Conservation (phyloP, 2,329 filamentous ascomycete genomes). For the Stagonosporopsis cucurbitacearum region DNA sequence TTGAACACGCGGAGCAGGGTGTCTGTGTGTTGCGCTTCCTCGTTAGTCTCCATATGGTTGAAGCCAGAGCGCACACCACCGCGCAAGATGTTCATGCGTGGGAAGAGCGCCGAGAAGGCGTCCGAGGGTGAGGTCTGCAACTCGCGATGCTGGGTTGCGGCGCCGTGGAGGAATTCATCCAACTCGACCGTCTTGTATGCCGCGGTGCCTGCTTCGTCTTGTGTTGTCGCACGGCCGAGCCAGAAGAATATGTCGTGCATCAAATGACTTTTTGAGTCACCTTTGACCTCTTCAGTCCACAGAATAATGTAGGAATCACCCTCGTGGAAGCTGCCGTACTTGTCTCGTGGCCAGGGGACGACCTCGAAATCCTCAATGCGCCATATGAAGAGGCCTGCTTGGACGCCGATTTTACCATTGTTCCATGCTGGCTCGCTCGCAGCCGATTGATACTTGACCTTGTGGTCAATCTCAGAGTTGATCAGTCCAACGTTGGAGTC, state of each 20-base stretch:
- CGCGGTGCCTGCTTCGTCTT: constrained; percentile 72
- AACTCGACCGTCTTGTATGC: constrained; percentile 76
- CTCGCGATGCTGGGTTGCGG: constrained; percentile 70
- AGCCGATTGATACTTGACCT: constrained; percentile 71
- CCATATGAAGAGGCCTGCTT: constrained; percentile 66
- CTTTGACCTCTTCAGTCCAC: constrained; percentile 62
- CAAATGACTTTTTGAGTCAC: constrained; percentile 24
- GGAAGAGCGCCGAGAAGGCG: constrained; percentile 67
- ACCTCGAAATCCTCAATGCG: constrained; percentile 72
- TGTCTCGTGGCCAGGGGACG: constrained; percentile 64
- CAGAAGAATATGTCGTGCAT: constrained; percentile 73
- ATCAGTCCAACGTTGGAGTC: constrained; percentile 73
- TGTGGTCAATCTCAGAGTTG: constrained; percentile 68
- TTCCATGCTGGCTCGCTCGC: constrained; percentile 72
- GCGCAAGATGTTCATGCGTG: constrained; percentile 63
- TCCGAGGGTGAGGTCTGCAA: constrained; percentile 65
- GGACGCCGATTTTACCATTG: constrained; percentile 60
- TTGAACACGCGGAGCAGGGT: constrained; percentile 70
- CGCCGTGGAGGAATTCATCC: constrained; percentile 69
- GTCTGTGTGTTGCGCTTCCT: constrained; percentile 53
- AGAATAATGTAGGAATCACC: constrained; percentile 73
- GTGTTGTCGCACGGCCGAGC: constrained; percentile 69
- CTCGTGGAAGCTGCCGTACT: constrained; percentile 68
- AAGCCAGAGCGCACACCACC: constrained; percentile 70
- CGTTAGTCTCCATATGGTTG: constrained; percentile 62